These are phyloP conservation scores for Herpotrichia juniperi DNA, from an alignment of 2,329 filamentous ascomycete species.

Conservation along the genomic window DNA sequence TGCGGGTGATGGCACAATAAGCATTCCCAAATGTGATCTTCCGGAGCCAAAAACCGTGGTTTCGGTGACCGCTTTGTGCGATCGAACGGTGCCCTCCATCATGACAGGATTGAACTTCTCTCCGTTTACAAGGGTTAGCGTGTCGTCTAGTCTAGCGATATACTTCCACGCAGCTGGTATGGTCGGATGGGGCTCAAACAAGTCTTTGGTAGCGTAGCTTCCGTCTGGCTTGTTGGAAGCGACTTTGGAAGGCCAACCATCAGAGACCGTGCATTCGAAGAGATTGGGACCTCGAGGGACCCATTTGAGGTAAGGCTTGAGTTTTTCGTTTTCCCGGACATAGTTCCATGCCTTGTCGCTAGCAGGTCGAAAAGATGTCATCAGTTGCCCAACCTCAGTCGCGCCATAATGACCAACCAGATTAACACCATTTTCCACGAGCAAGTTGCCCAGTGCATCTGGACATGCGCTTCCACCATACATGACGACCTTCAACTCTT, in stretches of 20 bases:
- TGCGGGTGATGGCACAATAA: slow-evolving; percentile 59
- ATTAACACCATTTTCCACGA: slow-evolving; percentile 61
- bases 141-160: slow-evolving; percentile 54
- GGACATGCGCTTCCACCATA: slow-evolving; percentile 65
- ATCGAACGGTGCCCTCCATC: slow-evolving; percentile 61
- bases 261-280: slow-evolving; percentile 46
- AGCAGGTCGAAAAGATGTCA: slow-evolving; percentile 63
- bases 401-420: slow-evolving; percentile 64
- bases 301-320: slow-evolving; percentile 51
- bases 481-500: slow-evolving; percentile 59
- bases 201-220: slow-evolving; percentile 39
- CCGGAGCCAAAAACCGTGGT: slow-evolving; percentile 64
- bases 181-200: slow-evolving; percentile 54
- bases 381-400: slow-evolving; percentile 69
- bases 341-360: slow-evolving; percentile 68
- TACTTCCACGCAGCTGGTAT: slow-evolving; percentile 55
- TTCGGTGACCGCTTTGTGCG: slow-evolving; percentile 60
- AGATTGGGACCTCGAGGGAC: slow-evolving; percentile 46
- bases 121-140: slow-evolving; percentile 55
- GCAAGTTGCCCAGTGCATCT: slow-evolving; percentile 61
- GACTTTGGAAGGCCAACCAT: slow-evolving; percentile 44
- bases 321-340: slow-evolving; percentile 50
- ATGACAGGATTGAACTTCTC: slow-evolving; percentile 57
- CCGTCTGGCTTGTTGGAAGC: slow-evolving; percentile 25
- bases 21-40: slow-evolving; percentile 57